Conservation (phyloP, 805 yeast genomes). For the Wickerhamomyces chaumierensis region DNA sequence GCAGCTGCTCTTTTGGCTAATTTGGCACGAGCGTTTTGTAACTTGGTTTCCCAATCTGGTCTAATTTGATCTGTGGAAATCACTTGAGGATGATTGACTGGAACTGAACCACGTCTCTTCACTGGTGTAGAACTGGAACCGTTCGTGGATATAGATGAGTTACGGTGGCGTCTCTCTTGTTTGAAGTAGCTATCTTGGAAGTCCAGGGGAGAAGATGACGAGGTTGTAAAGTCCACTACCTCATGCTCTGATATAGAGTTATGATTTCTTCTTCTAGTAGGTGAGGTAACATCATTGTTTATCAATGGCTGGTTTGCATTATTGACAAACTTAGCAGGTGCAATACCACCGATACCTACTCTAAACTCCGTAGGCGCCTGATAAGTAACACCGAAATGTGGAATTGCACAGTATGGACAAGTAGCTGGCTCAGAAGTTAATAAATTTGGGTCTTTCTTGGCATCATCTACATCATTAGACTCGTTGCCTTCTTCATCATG, state of each 20-base stretch:
- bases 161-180: not conserved
- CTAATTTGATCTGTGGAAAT: constrained; percentile 73
- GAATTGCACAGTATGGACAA: constrained; percentile 90
- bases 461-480: constrained; percentile 20
- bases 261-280: constrained; percentile 6
- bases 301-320: constrained; percentile 3
- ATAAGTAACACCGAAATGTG: constrained; percentile 77
- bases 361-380: constrained; percentile 43
- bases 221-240: constrained; percentile 1
- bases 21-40: constrained; percentile 60
- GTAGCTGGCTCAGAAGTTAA: constrained; percentile 78
- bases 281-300: constrained; percentile 1
- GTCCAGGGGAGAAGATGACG: constrained; percentile 6
- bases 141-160: not conserved
- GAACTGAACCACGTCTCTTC: constrained; percentile 40
- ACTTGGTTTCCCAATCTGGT: constrained; percentile 84
- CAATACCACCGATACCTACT: constrained; percentile 45
- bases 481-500: constrained; percentile 63
- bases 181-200: constrained; percentile 11
- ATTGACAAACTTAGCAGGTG: constrained; percentile 32
- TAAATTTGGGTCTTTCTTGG: constrained; percentile 38
- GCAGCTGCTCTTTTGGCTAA: constrained; percentile 85
- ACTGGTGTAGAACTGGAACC: not conserved
- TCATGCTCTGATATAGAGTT: constrained; percentile 10
- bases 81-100: constrained; percentile 59